Base-by-base conservation (phyloP, 2,329 filamentous ascomycete genomes). In the Monilinia laxa region DNA sequence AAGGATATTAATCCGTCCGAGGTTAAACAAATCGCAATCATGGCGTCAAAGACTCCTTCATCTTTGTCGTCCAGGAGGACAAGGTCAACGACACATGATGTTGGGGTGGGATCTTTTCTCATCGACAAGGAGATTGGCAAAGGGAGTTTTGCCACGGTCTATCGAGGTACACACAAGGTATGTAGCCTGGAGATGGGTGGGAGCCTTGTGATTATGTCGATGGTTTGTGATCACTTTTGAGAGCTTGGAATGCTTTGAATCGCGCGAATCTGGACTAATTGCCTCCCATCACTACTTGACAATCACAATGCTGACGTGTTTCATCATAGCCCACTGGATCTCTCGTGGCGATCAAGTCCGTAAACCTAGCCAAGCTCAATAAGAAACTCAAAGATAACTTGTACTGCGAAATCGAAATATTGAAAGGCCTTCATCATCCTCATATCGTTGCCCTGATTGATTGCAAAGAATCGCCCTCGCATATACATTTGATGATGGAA, bases 401-500 rank as follows among this genome's bases (percentile, higher is more conserved):
- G 63, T 93, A 95, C 73, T 89, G 90, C 75, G 95, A 99, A 81
- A 98, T 99, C 77, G 86, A 94, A 73, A 99, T 99, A 71, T 88
- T 99, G 75, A 95, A 95, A 79, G 91, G 88, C 70, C 85, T 99
- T 38, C 91, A 95, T 68, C 95, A 99, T 79, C 95, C 95, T 38
- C 95, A 99, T 77, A 97, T 99, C 73, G 95, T 98, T 72, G 91
- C 93, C 73, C 88, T 99, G 58, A 93, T 97, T 81, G 92, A 97
- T 79, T 97, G 93, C 81, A 85, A 94, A 78, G 93, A 98, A 78
- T 90, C 92, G 0, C 82, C 87, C 4, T 89, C 89, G 28, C 91
- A 96, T 76, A 97, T 98, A 80, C 95, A 99, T 79, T 85, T 99
- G 67, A 89, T 98, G 70, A 99, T 98, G 94, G 95, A 99, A 80